These are phyloP conservation scores for Tetracladium maxilliforme DNA, from an alignment of 2,329 filamentous ascomycete genomes.

Conservation along the genomic window DNA sequence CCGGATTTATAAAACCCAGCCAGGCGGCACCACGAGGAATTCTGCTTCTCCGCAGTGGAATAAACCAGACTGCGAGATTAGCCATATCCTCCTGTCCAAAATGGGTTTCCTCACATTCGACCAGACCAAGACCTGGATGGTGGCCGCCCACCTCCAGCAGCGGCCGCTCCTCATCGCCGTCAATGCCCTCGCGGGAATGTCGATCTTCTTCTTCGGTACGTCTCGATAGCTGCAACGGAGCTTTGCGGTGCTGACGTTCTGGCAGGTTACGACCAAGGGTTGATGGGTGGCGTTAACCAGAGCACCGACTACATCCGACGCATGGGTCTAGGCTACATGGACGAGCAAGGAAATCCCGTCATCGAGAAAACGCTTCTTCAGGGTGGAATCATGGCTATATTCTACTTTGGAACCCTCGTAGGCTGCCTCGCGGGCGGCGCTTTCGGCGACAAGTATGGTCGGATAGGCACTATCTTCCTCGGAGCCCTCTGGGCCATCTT, in stretches of 20 bases:
- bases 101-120: too few species aligned
- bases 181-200: constrained; percentile 47
- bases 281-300: constrained; percentile 53
- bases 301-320: constrained; percentile 46
- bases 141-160: constrained; percentile 40
- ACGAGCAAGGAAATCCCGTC: constrained; percentile 31
- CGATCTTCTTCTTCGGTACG: constrained; percentile 50
- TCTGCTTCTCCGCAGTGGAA: too few species aligned
- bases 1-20: too few species aligned
- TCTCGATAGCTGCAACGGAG: not conserved
- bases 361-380: constrained; percentile 44
- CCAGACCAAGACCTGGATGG: constrained; percentile 18
- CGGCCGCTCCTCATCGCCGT: constrained; percentile 40
- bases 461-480: constrained; percentile 47
- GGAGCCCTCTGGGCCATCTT: constrained; percentile 41
- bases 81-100: too few species aligned
- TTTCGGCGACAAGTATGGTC: constrained; percentile 45
- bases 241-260: constrained; percentile 1
- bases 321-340: constrained; percentile 50
- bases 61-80: too few species aligned
- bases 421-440: constrained; percentile 49
- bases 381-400: constrained; percentile 42
- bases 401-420: constrained; percentile 47
- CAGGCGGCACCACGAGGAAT: too few species aligned
- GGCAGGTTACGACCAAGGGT: constrained; percentile 32